Evolutionary conservation across 352 stramenopile species (phyloP), one percentile per base, ranked within the genome.

Genomic region (Pythium aquatile): DNA sequence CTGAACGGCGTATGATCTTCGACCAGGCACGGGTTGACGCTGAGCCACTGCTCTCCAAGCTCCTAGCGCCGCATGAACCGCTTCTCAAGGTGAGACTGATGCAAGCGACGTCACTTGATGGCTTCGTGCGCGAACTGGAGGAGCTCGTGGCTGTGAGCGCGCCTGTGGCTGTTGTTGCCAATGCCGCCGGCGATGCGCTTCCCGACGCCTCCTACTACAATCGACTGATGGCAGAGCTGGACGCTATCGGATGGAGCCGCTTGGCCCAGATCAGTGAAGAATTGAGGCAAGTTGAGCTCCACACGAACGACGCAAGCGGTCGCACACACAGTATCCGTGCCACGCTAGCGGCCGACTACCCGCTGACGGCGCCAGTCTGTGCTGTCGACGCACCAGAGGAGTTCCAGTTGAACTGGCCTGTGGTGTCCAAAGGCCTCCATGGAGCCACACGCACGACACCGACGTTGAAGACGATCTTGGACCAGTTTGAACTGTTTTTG

Each of bases 241-340:
- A 87, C 37, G 57, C 57, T 1, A 65, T 93, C 35, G 81, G 83
- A n/a, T 93, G 85, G 85, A 65, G 74, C 55, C 69, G 68, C 5
- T 53, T 93, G 5, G 58, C 70, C 29, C 58, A 83, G 26, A 59
- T 93, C 3, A 87, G 72, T 56, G 79, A 93, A 47, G 79, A 90
- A 56, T 65, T 91, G 49, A 56, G 68, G 9, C 62, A 66, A 7
- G 49, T 93, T 5, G 81, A 93, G 68, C 74, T 91, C 32, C 65
- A 83, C 53, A 66, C 69, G 0, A 24, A 66, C 9, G 85, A 93
- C 58, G 62, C 44, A 11, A 58, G 58, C 8, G 69, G 73, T 7
- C 76, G 85, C 28, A 66, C 20, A n/a, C 85, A 93, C 51, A 39
- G 30, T 28, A 61, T 91, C 30, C 73, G 71, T 6, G 51, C 91